Percentiles rank a stretch among this genome's conserved stretches.
phyloP scores from a whole-genome alignment of 352 stramenopile species.

The Saprolegnia parasitica region DNA sequence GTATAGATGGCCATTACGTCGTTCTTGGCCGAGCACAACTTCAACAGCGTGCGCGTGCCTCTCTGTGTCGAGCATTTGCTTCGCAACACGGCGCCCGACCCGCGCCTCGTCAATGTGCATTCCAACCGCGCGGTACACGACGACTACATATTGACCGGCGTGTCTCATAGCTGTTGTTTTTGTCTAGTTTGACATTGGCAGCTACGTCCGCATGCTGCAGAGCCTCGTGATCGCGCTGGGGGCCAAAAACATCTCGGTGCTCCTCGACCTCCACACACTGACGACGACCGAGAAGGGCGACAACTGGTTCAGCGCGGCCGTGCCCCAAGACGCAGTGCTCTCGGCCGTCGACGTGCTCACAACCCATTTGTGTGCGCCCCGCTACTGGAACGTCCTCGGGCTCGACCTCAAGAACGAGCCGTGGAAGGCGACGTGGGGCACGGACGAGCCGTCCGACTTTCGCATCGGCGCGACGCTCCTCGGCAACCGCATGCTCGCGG shows the following conservation, averaged over 20 bases:
- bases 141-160: neutral
- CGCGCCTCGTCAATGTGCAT: slow-evolving; percentile 47
- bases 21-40: slow-evolving; percentile 61
- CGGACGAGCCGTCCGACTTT: slow-evolving; percentile 44
- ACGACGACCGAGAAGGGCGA: slow-evolving; percentile 40
- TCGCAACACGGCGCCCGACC: slow-evolving; percentile 35
- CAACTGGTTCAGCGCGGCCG: slow-evolving; percentile 48
- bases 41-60: slow-evolving; percentile 54
- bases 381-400: slow-evolving; percentile 62
- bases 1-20: slow-evolving; percentile 48
- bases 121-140: slow-evolving; percentile 46
- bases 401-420: slow-evolving; percentile 66
- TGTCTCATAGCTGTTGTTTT: neutral
- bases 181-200: slow-evolving; percentile 42
- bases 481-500: slow-evolving; percentile 56
- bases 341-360: slow-evolving; percentile 46
- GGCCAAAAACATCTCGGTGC: slow-evolving; percentile 50
- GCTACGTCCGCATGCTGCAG: slow-evolving; percentile 53
- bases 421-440: slow-evolving; percentile 50
- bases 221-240: slow-evolving; percentile 45
- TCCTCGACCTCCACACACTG: slow-evolving; percentile 64
- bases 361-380: slow-evolving; percentile 41
- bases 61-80: slow-evolving; percentile 50
- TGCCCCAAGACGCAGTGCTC: slow-evolving; percentile 50
- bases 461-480: slow-evolving; percentile 53